A percentile compares a stretch with the other conserved stretches of the same genome.
Conservation (phyloP, 768 basidiomycete genomes). For the Floccularia luteovirens region DNA sequence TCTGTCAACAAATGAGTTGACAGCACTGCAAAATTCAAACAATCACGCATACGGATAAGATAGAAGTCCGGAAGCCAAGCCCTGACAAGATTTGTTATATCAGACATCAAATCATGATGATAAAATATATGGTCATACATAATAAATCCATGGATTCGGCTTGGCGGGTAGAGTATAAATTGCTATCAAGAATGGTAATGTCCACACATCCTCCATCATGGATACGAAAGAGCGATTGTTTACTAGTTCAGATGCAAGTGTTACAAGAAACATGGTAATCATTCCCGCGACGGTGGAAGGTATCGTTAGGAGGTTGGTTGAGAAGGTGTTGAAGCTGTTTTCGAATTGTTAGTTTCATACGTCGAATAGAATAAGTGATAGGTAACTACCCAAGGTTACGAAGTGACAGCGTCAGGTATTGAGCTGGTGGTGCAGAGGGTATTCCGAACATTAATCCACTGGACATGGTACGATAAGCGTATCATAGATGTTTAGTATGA, state of each 20-base stretch:
- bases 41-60: slow-evolving; percentile 28
- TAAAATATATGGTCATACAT: slow-evolving; percentile 23
- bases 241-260: slow-evolving; percentile 42
- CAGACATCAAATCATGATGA: neutral
- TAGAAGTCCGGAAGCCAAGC: slow-evolving; percentile 32
- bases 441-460: slow-evolving; percentile 50
- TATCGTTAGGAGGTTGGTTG: slow-evolving; percentile 54
- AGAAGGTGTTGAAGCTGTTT: slow-evolving; percentile 51
- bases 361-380: neutral
- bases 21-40: slow-evolving; percentile 6
- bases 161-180: slow-evolving; percentile 39
- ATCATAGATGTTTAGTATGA: neutral
- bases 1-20: slow-evolving; percentile 8
- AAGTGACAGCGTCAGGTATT: slow-evolving; percentile 54
- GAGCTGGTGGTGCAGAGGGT: slow-evolving; percentile 35
- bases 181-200: slow-evolving; percentile 52
- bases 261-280: slow-evolving; percentile 41
- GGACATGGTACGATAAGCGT: neutral
- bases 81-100: slow-evolving; percentile 17
- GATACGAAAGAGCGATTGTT: slow-evolving; percentile 48
- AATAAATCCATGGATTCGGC: slow-evolving; percentile 47
- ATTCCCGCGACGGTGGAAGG: slow-evolving; percentile 45
- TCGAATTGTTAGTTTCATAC: neutral
- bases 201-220: slow-evolving; percentile 51
- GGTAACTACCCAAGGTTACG: slow-evolving; percentile 36